Evolutionary conservation across 1,284 basidiomycete species (phyloP).

Genomic region (Peniophora sp.): DNA sequence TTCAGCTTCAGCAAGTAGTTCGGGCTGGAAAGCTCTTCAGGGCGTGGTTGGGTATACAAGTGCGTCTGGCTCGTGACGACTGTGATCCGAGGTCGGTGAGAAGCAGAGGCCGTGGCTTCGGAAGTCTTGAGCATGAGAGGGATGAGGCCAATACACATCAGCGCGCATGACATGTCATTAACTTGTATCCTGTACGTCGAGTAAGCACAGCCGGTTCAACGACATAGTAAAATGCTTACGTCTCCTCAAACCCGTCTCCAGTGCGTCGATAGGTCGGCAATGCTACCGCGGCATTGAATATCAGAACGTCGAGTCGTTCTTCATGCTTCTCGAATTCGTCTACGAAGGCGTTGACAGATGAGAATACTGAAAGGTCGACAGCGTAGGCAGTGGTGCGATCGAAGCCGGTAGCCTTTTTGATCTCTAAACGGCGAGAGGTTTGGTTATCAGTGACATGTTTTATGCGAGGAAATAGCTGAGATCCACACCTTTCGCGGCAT

Average conservation of each 20-base stretch:
- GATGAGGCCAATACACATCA: constrained; percentile 32
- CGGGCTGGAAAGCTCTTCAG: constrained; percentile 6
- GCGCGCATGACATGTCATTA: constrained; percentile 29
- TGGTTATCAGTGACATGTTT: neutral
- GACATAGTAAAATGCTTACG: constrained; percentile 11
- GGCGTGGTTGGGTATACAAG: constrained; percentile 10
- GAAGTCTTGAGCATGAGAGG: constrained; percentile 33
- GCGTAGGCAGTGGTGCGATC: constrained; percentile 14
- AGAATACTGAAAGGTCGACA: constrained; percentile 19
- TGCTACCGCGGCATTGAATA: constrained; percentile 21
- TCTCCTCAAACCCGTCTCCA: constrained; percentile 21
- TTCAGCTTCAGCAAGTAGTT: constrained; percentile 22
- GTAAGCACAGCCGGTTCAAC: neutral
- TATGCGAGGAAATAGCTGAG: neutral
- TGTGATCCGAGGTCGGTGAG: constrained; percentile 13
- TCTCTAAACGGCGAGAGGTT: neutral
- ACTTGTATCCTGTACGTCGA: constrained; percentile 28
- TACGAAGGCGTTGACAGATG: constrained; percentile 20
- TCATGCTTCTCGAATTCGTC: constrained; percentile 16
- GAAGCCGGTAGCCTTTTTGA: constrained; percentile 13
- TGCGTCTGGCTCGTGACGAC: constrained; percentile 21
- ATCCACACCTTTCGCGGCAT: constrained; percentile 15
- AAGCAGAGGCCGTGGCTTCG: constrained; percentile 7
- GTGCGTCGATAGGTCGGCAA: constrained; percentile 12
- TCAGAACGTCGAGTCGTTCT: constrained; percentile 21